phyloP scores from a whole-genome alignment of 257 asterid genomes.

The Petrea volubilis region DNA sequence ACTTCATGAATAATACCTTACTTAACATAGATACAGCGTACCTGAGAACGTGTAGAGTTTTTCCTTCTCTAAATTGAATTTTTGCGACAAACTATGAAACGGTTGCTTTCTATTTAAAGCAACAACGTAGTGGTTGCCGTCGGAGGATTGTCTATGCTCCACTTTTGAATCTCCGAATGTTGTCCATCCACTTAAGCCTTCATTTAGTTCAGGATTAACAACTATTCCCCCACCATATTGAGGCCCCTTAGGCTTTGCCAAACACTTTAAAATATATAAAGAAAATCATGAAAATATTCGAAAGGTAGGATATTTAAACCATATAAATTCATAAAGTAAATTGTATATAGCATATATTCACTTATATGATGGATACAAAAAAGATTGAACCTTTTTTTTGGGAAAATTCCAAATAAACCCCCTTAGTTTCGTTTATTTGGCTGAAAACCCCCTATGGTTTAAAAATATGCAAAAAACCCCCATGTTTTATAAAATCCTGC shows the following conservation, averaged over 20 bases:
- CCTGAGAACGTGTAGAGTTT: conserved; percentile 65
- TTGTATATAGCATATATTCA: not conserved
- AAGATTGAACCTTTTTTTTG: too few relatives aligned
- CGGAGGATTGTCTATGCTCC: conserved; percentile 23
- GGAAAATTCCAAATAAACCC: too few relatives aligned
- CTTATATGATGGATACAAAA: too few relatives aligned
- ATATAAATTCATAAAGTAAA: not conserved
- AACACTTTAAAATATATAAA: conserved; percentile 36
- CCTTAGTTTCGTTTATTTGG: too few relatives aligned
- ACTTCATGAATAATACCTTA: too few relatives aligned
- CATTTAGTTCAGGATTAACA: conserved; percentile 51
- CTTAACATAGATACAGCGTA: too few relatives aligned
- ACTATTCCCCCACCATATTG: conserved; percentile 72
- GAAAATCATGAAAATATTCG: not conserved
- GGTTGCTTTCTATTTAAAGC: conserved; percentile 39
- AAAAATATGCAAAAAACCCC: too few relatives aligned
- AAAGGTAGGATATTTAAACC: not conserved
- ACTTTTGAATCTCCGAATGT: conserved; percentile 36
- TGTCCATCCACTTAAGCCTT: conserved; percentile 62
- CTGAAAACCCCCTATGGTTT: too few relatives aligned
- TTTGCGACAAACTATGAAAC: conserved; percentile 42
- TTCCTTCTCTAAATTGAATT: conserved; percentile 34
- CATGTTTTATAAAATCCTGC: too few relatives aligned
- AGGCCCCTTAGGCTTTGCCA: conserved; percentile 44
- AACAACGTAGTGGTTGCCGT: conserved; percentile 50